Percentiles rank a stretch among this genome's conserved stretches.
These are phyloP conservation scores for Sherardia arvensis DNA, from an alignment of 257 asterid species.

Conservation along the genomic window DNA sequence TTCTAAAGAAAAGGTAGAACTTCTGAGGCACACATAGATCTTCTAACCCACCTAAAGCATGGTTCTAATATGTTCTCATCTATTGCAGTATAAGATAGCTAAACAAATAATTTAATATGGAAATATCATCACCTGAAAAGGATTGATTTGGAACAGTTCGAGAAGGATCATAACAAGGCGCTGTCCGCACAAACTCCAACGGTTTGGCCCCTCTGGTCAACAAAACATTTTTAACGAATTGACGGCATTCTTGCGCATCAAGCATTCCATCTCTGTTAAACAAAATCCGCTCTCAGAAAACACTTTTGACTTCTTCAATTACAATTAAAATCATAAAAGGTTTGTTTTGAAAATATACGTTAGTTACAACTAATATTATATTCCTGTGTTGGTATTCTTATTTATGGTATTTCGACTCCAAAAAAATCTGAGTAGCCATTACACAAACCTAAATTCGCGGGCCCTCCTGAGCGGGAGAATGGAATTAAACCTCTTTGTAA, in stretches of 20 bases:
- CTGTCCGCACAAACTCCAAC: slow-evolving; percentile 64
- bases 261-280: slow-evolving; percentile 47
- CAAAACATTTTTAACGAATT: slow-evolving; percentile 41
- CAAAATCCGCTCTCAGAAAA: slow-evolving; percentile 2
- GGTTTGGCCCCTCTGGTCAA: slow-evolving; percentile 55
- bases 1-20: no score
- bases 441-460: slow-evolving; percentile 47
- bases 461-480: slow-evolving; percentile 52
- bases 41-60: neutral
- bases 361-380: neutral
- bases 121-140: slow-evolving; percentile 42
- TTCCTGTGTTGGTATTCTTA: neutral
- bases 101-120: neutral
- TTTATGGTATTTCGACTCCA: neutral
- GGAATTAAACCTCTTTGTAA: slow-evolving; percentile 65
- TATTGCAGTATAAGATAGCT: neutral
- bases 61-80: neutral
- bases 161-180: slow-evolving; percentile 51
- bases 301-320: neutral
- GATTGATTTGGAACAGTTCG: slow-evolving; percentile 23
- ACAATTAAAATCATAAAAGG: neutral
- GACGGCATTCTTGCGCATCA: slow-evolving; percentile 46
- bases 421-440: neutral
- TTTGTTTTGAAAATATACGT: neutral
- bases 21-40: neutral